A percentile compares a stretch with the other conserved stretches of the same genome.
Evolutionary conservation across 805 yeast genomes (phyloP).

Genomic region (Wickerhamiella cacticola): DNA sequence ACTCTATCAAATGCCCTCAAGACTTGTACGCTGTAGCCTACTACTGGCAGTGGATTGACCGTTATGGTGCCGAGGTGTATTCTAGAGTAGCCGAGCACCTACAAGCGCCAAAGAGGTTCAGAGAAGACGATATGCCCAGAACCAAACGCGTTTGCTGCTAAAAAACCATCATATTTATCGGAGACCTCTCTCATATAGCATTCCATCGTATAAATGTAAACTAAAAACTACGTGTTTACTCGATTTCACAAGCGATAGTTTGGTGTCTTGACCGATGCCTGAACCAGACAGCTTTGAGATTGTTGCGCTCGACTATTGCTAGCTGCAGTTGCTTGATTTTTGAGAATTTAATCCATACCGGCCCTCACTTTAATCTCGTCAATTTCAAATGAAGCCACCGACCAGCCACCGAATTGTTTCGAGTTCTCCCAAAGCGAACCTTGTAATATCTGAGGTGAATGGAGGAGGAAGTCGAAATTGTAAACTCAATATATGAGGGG

Average conservation of each 20-base stretch:
- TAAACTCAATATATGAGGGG: conserved; percentile 78
- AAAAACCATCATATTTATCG: neutral
- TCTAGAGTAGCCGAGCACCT: conserved; percentile 20
- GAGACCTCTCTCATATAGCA: too few species aligned
- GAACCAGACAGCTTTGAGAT: too few species aligned
- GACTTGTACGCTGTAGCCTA: conserved; percentile 22
- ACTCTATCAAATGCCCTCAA: conserved; percentile 19
- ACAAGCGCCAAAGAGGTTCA: conserved; percentile 18
- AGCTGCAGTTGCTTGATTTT: too few species aligned
- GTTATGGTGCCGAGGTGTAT: conserved; percentile 24
- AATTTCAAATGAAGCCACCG: neutral
- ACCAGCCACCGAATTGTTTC: neutral
- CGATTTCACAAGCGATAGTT: too few species aligned
- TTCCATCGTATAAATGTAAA: too few species aligned
- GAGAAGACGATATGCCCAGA: conserved; percentile 1
- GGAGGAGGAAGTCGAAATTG: conserved; percentile 52
- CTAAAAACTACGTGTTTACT: too few species aligned
- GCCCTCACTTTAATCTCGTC: neutral
- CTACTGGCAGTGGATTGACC: conserved; percentile 27
- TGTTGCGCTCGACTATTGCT: too few species aligned
- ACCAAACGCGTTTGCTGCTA: conserved; percentile 3
- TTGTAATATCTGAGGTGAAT: neutral
- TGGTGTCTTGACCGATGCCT: too few species aligned
- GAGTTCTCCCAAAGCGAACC: neutral
- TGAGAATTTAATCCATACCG: too few species aligned